phyloP scores from a whole-genome alignment of 352 stramenopile species.

The Phytopythium ostracodes region DNA sequence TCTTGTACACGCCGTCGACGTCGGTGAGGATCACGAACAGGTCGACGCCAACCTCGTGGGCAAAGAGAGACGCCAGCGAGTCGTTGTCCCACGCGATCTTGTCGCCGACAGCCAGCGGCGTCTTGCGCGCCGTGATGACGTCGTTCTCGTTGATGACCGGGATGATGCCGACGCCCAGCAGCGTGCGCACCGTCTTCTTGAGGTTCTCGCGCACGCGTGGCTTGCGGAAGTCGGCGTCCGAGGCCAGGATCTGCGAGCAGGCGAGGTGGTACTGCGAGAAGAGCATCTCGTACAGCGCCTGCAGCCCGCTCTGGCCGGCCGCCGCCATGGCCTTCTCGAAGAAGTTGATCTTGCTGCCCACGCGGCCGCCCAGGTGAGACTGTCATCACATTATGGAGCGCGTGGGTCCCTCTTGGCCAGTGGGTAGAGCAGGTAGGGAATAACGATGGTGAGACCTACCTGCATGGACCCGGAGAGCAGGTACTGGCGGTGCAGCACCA shows the following conservation, averaged over 20 bases:
- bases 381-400: constrained; percentile 15
- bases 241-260: constrained; percentile 78
- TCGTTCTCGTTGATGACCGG: constrained; percentile 87
- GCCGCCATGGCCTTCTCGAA: constrained; percentile 70
- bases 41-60: constrained; percentile 64
- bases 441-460: neutral
- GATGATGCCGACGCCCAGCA: constrained; percentile 82
- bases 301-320: constrained; percentile 70
- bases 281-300: constrained; percentile 85
- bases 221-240: constrained; percentile 72
- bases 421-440: neutral
- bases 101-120: constrained; percentile 49
- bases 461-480: constrained; percentile 79
- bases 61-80: constrained; percentile 75
- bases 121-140: constrained; percentile 66
- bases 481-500: constrained; percentile 79
- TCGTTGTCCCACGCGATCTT: constrained; percentile 85
- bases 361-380: constrained; percentile 63
- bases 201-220: constrained; percentile 62
- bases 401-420: neutral
- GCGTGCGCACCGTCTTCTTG: constrained; percentile 50
- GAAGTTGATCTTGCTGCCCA: constrained; percentile 52
- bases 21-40: constrained; percentile 80
- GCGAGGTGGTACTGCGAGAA: constrained; percentile 83
- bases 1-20: constrained; percentile 54